A percentile compares a stretch with the other conserved stretches of the same genome.
Evolutionary conservation across 140 eudicot species (phyloP).

Genomic region (Bidens hawaiensis): DNA sequence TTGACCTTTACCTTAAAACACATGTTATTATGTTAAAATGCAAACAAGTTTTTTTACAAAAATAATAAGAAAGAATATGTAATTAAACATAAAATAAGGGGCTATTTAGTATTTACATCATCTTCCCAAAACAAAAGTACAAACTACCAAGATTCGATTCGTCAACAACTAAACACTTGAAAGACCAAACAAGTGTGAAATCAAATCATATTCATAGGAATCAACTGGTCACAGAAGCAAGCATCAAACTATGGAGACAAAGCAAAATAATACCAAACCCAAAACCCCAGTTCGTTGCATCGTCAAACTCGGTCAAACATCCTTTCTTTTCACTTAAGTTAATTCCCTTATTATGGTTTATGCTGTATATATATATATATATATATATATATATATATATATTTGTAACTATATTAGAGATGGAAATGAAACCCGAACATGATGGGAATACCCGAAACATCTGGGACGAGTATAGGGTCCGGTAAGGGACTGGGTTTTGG

Average conservation of each 20-base stretch:
- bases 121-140: not conserved
- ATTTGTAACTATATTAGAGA: too few species aligned
- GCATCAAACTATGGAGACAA: constrained; percentile 20
- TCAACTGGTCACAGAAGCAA: not conserved
- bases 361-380: too few species aligned
- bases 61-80: not conserved
- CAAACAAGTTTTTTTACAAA: not conserved
- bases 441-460: too few species aligned
- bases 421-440: too few species aligned
- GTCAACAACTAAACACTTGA: not conserved
- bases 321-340: not conserved
- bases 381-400: too few species aligned
- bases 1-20: too few species aligned
- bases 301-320: constrained; percentile 68
- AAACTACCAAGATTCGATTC: constrained; percentile 2
- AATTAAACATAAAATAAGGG: not conserved
- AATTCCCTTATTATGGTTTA: not conserved
- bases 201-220: too few species aligned
- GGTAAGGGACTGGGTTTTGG: too few species aligned
- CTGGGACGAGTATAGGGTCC: too few species aligned
- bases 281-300: constrained; percentile 63
- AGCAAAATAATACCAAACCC: constrained; percentile 21
- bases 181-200: not conserved
- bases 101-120: too few species aligned
- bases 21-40: not conserved